phyloP scores from a whole-genome alignment of 2,329 filamentous ascomycete species.

The Calonectria multiphialidica region DNA sequence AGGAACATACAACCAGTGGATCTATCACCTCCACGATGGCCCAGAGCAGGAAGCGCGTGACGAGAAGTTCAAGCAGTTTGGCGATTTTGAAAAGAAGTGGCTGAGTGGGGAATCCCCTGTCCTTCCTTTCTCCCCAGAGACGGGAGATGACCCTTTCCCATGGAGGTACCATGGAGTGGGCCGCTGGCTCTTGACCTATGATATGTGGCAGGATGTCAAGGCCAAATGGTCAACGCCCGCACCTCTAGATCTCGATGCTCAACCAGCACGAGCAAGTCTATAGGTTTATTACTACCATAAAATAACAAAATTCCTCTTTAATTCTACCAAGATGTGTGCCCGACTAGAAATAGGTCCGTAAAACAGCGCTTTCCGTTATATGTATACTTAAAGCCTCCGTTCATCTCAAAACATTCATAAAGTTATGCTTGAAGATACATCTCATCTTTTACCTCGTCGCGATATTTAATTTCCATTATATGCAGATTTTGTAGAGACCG shows the following conservation, averaged over 20 bases:
- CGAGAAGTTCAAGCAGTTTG: slow-evolving; percentile 46
- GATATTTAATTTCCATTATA: too few species aligned
- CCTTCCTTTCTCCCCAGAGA: slow-evolving; percentile 43
- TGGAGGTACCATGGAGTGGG: slow-evolving; percentile 55
- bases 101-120: slow-evolving; percentile 35
- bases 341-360: too few species aligned
- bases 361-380: too few species aligned
- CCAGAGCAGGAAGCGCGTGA: slow-evolving; percentile 67
- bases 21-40: slow-evolving; percentile 73
- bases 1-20: slow-evolving; percentile 71
- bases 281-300: slow-evolving; percentile 9
- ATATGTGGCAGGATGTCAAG: slow-evolving; percentile 53
- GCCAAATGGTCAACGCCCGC: slow-evolving; percentile 41
- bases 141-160: slow-evolving; percentile 55
- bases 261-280: slow-evolving; percentile 23
- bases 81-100: slow-evolving; percentile 47
- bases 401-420: too few species aligned
- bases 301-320: background rate
- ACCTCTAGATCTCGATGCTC: background rate
- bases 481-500: too few species aligned
- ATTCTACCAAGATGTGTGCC: background rate
- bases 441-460: too few species aligned
- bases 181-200: slow-evolving; percentile 54
- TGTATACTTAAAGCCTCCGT: too few species aligned
- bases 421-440: too few species aligned